Evolutionary conservation across 2,329 filamentous ascomycete genomes (phyloP).

Genomic region (Pseudocercospora vitis): DNA sequence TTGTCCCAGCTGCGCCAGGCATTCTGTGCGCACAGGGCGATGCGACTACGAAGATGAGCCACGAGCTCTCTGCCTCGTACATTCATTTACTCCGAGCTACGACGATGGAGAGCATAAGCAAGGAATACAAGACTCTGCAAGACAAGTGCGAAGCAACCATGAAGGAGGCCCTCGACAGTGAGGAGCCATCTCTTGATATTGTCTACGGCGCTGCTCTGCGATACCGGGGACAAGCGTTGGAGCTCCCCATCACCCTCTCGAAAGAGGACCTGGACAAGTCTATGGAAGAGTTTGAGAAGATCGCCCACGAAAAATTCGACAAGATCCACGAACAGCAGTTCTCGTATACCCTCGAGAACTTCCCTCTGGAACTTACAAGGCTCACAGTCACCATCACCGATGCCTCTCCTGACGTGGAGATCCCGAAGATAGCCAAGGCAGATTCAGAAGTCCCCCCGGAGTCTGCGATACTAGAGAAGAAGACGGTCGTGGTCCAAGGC

Average conservation of each 20-base stretch:
- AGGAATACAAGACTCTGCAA: conserved; percentile 23
- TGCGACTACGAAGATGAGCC: conserved; percentile 33
- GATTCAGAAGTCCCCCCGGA: conserved; percentile 25
- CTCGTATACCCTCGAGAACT: conserved; percentile 32
- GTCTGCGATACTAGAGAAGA: conserved; percentile 28
- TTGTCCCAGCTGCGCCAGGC: conserved; percentile 32
- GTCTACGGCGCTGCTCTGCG: conserved; percentile 29
- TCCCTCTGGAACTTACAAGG: conserved; percentile 29
- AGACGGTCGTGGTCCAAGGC: conserved; percentile 29
- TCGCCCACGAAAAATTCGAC: conserved; percentile 29
- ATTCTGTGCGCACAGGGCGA: conserved; percentile 33
- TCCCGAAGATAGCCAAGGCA: conserved; percentile 25
- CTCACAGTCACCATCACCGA: conserved; percentile 29
- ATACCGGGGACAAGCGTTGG: conserved; percentile 32
- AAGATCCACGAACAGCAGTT: conserved; percentile 31
- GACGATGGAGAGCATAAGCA: conserved; percentile 28
- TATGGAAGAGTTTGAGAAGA: conserved; percentile 28
- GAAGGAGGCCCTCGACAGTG: conserved; percentile 25
- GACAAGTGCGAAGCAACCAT: conserved; percentile 28
- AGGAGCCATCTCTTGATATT: conserved; percentile 21
- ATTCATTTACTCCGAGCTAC: conserved; percentile 27
- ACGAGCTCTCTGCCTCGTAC: conserved; percentile 31
- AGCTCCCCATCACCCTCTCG: conserved; percentile 26
- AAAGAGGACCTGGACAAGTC: conserved; percentile 26
- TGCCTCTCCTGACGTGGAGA: conserved; percentile 30